phyloP scores from a whole-genome alignment of 495 filamentous ascomycete genomes.

The Hypoxylon trugodes region DNA sequence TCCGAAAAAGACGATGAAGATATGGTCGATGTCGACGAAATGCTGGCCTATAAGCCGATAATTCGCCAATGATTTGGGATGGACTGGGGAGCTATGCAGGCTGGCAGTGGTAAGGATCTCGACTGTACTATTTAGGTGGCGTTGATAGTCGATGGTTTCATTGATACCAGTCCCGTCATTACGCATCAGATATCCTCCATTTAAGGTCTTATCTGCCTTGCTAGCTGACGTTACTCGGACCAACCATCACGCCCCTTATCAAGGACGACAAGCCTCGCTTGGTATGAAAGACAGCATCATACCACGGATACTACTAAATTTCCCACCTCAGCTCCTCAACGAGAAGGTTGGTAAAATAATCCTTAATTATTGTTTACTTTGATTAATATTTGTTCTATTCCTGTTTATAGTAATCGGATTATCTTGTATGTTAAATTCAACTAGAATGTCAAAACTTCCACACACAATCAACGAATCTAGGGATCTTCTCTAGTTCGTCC shows the following conservation, averaged over 20 bases:
- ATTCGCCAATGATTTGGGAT: conserved; percentile 28
- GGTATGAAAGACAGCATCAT: neutral
- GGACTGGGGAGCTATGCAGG: neutral
- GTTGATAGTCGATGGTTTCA: neutral
- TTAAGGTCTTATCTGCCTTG: neutral
- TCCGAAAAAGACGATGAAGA: conserved; percentile 37
- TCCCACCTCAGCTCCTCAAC: neutral
- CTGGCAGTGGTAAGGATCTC: neutral
- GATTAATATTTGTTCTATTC: conserved; percentile 2
- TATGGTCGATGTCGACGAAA: conserved; percentile 41
- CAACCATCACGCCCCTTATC: no score
- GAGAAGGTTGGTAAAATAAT: conserved; percentile 22
- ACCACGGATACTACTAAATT: no score
- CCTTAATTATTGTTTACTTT: neutral
- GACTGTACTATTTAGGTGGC: neutral
- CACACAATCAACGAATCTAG: no score
- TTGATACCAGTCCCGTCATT: no score
- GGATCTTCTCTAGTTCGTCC: no score
- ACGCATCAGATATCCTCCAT: no score
- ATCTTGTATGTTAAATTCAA: no score
- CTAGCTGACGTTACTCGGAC: neutral
- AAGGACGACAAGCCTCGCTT: no score
- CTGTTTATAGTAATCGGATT: neutral
- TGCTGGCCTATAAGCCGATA: conserved; percentile 23
- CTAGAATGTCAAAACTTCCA: no score